Evolutionary conservation across 352 stramenopile genomes (phyloP), one percentile per base, ranked within the genome.

Genomic region (Chrysophaeum taylorii): DNA sequence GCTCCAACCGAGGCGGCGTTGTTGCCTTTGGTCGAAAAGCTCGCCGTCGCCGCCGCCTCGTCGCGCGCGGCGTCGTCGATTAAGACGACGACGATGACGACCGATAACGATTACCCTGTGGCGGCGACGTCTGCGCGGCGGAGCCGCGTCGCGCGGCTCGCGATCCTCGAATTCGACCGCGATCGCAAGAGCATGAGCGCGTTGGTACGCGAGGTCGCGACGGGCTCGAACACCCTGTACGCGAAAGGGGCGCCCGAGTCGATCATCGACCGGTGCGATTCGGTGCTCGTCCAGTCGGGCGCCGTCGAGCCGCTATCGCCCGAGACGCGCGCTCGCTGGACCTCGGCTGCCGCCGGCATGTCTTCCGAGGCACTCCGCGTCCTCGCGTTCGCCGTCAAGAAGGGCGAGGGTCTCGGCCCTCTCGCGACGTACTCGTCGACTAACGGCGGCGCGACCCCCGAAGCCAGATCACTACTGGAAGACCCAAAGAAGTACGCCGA

Each of bases 171-270:
- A 68, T 81, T 81, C 57, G 68, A 75, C 60, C 87, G 89, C 43
- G 88, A 95, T 78, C 87, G 89, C 60, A 95, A 95, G 81, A 94
- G 87, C 16, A 95, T 95, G 89, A 92, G 85, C 42, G 88, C 94
- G 54, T 71, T 95, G 0, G 91, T 84, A 72, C 66, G 82, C 1
- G 62, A 70, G 23, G 9, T 25, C 16, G 60, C 18, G 2, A 37
- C 41, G 29, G 64, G 12, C 14, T 73, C 61, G 21, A 77, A 94
- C 73, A 70, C 90, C 68, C 72, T 93, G 29, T 87, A 92, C 63
- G 87, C 92, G 5, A 95, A 94, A 78, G 88, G 88, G 37, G 87
- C 88, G 0, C 85, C 89, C 0, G 88, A 94, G 70, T 85, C 85
- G n/a, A 73, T 95, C 16, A 80, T 95, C 69, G 80, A 88, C 36